Conservation (phyloP, 352 stramenopile genomes). For the Pythium brassicae region DNA sequence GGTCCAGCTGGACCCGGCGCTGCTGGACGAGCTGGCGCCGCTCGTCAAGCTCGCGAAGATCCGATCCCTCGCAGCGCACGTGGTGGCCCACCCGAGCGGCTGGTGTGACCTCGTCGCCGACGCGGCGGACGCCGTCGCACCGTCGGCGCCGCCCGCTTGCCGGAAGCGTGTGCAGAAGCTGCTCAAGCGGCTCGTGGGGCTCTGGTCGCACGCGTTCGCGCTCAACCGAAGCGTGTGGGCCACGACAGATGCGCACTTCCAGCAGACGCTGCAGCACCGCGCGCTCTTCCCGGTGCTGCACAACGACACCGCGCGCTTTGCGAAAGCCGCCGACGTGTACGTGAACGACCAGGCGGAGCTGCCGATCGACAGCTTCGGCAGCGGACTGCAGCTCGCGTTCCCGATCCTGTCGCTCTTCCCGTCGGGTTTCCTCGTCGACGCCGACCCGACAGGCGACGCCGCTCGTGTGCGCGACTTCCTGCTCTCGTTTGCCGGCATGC, state of each 20-base stretch:
- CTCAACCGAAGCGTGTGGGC: slow-evolving; percentile 2
- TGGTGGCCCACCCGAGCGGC: slow-evolving; percentile 19
- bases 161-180: slow-evolving; percentile 17
- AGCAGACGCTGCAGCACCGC: slow-evolving; percentile 23
- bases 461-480: slow-evolving; percentile 29
- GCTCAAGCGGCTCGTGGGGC: slow-evolving; percentile 9
- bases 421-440: slow-evolving; percentile 40
- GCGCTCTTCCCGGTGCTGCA: slow-evolving; percentile 25
- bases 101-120: slow-evolving; percentile 28
- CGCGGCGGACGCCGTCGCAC: background rate
- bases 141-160: background rate
- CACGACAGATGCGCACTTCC: slow-evolving; percentile 15
- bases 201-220: slow-evolving; percentile 15
- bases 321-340: slow-evolving; percentile 33
- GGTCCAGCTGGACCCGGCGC: slow-evolving; percentile 19
- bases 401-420: slow-evolving; percentile 50
- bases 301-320: slow-evolving; percentile 8
- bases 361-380: slow-evolving; percentile 20
- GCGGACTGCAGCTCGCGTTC: slow-evolving; percentile 11
- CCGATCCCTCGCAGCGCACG: slow-evolving; percentile 18
- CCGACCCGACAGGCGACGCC: slow-evolving; percentile 8
- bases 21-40: slow-evolving; percentile 21
- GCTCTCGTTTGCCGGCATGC: slow-evolving; percentile 35
- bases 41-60: slow-evolving; percentile 35
- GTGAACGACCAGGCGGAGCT: slow-evolving; percentile 66